These are phyloP conservation scores for Polytrichum commune DNA, from an alignment of 225 moss, liverwort and hornwort genomes.

Conservation along the genomic window DNA sequence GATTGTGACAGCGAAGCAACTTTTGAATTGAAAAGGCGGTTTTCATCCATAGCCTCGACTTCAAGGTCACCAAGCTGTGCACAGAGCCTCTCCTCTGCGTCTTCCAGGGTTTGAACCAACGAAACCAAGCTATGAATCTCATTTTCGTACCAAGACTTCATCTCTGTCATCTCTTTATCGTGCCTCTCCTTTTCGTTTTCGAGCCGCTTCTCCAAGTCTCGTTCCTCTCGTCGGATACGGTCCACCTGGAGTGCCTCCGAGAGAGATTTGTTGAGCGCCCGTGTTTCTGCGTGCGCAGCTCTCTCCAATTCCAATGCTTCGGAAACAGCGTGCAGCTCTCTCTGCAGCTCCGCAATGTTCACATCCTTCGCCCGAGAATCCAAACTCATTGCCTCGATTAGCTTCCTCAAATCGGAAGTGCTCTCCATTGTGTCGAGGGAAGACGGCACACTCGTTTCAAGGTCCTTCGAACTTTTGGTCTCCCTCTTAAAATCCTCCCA, in stretches of 20 bases:
- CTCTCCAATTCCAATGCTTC: slow-evolving; percentile 25
- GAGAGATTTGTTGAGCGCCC: slow-evolving; percentile 29
- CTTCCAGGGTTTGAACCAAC: slow-evolving; percentile 17
- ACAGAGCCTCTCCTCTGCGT: slow-evolving; percentile 46
- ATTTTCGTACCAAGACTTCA: slow-evolving; percentile 24
- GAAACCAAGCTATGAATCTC: slow-evolving; percentile 26
- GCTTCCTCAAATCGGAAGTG: slow-evolving; percentile 16
- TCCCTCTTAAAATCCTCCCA: slow-evolving; percentile 37
- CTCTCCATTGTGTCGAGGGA: slow-evolving; percentile 17
- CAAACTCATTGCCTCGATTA: slow-evolving; percentile 19
- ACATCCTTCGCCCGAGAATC: slow-evolving; percentile 20
- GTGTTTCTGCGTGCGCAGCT: slow-evolving; percentile 20
- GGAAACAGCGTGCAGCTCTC: slow-evolving; percentile 20
- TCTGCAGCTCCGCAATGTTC: slow-evolving; percentile 18
- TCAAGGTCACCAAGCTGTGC: slow-evolving; percentile 53
- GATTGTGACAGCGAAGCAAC: slow-evolving; percentile 17
- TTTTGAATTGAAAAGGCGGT: slow-evolving; percentile 17
- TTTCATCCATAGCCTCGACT: slow-evolving; percentile 36
- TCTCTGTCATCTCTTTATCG: slow-evolving; percentile 14
- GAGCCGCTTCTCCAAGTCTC: slow-evolving; percentile 26
- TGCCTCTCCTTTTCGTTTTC: slow-evolving; percentile 22
- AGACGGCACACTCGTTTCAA: slow-evolving; percentile 9
- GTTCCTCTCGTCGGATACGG: slow-evolving; percentile 14
- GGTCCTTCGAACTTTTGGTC: not conserved
- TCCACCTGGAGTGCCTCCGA: slow-evolving; percentile 25